These are phyloP conservation scores for Podaxis sp. DNA, from an alignment of 768 basidiomycete genomes.

Conservation along the genomic window DNA sequence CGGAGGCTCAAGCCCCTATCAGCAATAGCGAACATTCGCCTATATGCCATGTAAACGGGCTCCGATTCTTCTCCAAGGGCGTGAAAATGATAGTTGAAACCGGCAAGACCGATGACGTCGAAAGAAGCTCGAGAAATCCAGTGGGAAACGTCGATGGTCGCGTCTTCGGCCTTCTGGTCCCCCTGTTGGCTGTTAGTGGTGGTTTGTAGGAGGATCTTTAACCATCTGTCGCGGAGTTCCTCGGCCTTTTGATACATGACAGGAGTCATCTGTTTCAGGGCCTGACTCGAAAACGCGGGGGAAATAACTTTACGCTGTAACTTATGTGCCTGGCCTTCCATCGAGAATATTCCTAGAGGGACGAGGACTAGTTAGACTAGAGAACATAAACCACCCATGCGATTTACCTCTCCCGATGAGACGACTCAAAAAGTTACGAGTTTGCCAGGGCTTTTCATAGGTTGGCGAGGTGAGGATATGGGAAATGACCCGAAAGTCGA, in stretches of 20 bases:
- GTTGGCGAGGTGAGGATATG: conserved; percentile 47
- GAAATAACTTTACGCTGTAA: conserved; percentile 46
- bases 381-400: not conserved
- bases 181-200: not conserved
- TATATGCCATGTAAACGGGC: conserved; percentile 48
- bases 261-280: conserved; percentile 44
- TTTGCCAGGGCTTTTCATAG: conserved; percentile 61
- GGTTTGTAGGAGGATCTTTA: conserved; percentile 20
- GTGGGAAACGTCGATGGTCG: conserved; percentile 48
- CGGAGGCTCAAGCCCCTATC: conserved; percentile 43
- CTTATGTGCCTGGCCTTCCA: conserved; percentile 51
- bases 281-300: conserved; percentile 48
- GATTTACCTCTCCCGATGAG: conserved; percentile 48
- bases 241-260: conserved; percentile 53
- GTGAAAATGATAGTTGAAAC: conserved; percentile 53
- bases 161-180: conserved; percentile 5
- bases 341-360: conserved; percentile 45
- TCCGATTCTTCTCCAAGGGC: conserved; percentile 49
- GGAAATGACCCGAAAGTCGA: conserved; percentile 47
- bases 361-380: not conserved
- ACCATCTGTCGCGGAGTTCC: conserved; percentile 48
- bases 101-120: conserved; percentile 63
- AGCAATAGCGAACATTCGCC: conserved; percentile 47
- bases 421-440: conserved; percentile 43
- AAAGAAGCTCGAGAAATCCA: conserved; percentile 65